Percentiles rank a stretch among this genome's conserved stretches.
phyloP scores from a whole-genome alignment of 2,329 filamentous ascomycete genomes.

The Daldinia sp. region DNA sequence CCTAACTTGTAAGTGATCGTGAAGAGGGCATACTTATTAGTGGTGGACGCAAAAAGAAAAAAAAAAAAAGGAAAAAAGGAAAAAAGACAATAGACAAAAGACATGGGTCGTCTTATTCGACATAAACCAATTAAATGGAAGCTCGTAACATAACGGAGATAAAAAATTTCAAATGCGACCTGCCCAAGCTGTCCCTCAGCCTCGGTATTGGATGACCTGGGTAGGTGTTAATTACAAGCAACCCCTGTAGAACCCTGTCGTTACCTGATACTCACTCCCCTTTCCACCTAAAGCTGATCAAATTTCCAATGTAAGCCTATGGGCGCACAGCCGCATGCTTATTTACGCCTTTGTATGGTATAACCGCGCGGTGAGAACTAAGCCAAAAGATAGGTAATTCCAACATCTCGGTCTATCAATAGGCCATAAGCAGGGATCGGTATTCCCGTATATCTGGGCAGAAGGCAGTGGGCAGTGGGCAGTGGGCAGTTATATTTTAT shows the following conservation, averaged over 20 bases:
- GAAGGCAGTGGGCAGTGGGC: too few species aligned
- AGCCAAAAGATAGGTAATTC: background rate
- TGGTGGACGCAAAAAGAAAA: constrained; percentile 21
- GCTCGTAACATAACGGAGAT: constrained; percentile 25
- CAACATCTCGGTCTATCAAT: background rate
- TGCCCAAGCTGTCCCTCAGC: constrained; percentile 39
- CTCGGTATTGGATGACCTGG: constrained; percentile 23
- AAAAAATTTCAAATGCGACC: constrained; percentile 35
- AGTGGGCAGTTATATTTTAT: too few species aligned
- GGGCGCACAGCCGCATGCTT: constrained; percentile 22
- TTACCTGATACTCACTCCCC: constrained; percentile 23
- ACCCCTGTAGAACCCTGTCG: constrained; percentile 11
- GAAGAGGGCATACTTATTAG: constrained; percentile 25
- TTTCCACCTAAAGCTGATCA: background rate
- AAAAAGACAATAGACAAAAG: too few species aligned
- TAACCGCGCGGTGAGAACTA: constrained; percentile 5
- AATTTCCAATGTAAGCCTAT: background rate
- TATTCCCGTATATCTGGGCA: background rate
- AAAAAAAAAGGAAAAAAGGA: too few species aligned
- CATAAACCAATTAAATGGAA: constrained; percentile 23
- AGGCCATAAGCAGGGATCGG: background rate
- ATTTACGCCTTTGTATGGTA: background rate
- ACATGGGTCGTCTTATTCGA: constrained; percentile 4
- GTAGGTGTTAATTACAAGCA: constrained; percentile 4
- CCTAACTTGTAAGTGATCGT: too few species aligned